Conservation (phyloP, 108 stramenopile species). For the Tribonema minus region DNA sequence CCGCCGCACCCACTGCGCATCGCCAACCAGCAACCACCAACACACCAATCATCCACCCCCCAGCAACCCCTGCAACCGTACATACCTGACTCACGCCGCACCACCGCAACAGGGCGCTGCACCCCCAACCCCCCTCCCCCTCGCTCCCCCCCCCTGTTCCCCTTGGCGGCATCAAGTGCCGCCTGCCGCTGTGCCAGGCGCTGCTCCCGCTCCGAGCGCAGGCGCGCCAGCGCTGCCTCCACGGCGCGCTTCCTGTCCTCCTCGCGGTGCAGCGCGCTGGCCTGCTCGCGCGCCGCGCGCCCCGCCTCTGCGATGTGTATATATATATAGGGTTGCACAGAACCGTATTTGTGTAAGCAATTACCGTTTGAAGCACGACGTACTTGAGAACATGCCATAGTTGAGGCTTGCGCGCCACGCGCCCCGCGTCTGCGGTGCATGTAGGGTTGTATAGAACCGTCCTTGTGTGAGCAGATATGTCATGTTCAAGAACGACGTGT, state of each 20-base stretch:
- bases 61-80: background rate
- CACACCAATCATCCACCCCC: background rate
- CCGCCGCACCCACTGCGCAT: too few relatives aligned
- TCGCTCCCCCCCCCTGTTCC: background rate
- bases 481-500: too few relatives aligned
- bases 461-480: too few relatives aligned
- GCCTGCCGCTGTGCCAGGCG: background rate
- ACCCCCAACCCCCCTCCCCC: background rate
- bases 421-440: too few relatives aligned
- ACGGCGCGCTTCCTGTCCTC: constrained; percentile 50
- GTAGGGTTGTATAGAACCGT: too few relatives aligned
- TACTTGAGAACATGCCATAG: too few relatives aligned
- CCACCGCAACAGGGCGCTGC: background rate
- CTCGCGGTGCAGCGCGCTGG: constrained; percentile 47
- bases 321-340: too few relatives aligned
- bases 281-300: constrained; percentile 44
- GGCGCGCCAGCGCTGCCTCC: constrained; percentile 50
- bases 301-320: too few relatives aligned
- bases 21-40: background rate
- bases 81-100: background rate
- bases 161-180: background rate
- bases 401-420: too few relatives aligned
- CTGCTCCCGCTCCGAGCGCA: constrained; percentile 43
- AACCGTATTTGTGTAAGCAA: too few relatives aligned
- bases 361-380: too few relatives aligned